Conservation (phyloP, 352 stramenopile genomes). For the Aphanomyces stellatus region DNA sequence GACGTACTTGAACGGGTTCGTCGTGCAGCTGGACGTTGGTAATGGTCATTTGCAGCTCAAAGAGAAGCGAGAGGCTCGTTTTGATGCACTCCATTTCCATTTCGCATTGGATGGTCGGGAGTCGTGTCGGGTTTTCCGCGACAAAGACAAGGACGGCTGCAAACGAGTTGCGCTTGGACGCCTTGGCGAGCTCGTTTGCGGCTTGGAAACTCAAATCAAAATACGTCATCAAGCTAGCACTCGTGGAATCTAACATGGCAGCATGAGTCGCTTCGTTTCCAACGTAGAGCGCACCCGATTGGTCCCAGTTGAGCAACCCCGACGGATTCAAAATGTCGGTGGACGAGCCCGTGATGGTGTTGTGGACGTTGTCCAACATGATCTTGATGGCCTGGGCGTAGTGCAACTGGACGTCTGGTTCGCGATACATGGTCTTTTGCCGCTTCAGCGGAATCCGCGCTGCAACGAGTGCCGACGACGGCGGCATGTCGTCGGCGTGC, state of each 20-base stretch:
- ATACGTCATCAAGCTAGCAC: slow-evolving; percentile 4
- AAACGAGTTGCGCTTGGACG: slow-evolving; percentile 2
- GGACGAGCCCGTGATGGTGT: slow-evolving; percentile 9
- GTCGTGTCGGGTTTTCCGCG: slow-evolving; percentile 8
- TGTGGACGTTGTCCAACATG: slow-evolving; percentile 20
- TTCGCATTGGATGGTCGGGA: slow-evolving; percentile 16
- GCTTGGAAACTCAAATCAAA: slow-evolving; percentile 11
- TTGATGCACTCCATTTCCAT: slow-evolving; percentile 21
- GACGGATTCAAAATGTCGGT: slow-evolving; percentile 4
- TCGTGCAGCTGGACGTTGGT: slow-evolving; percentile 6
- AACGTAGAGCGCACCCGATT: not conserved
- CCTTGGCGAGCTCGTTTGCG: slow-evolving; percentile 4
- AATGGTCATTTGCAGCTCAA: slow-evolving; percentile 19
- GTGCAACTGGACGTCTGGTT: not conserved
- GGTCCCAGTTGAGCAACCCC: not conserved
- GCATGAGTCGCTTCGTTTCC: too few species aligned
- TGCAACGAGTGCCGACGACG: not conserved
- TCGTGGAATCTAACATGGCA: not conserved
- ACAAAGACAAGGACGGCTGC: slow-evolving; percentile 12
- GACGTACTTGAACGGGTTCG: slow-evolving; percentile 4
- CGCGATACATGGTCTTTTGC: not conserved
- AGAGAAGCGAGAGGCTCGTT: slow-evolving; percentile 10
- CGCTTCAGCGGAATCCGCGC: slow-evolving; percentile 12
- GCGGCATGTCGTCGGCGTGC: not conserved
- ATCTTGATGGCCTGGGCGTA: slow-evolving; percentile 12